Evolutionary conservation across 2,329 filamentous ascomycete genomes (phyloP), one percentile per base, ranked within the genome.

Genomic region (Alternaria sp.): DNA sequence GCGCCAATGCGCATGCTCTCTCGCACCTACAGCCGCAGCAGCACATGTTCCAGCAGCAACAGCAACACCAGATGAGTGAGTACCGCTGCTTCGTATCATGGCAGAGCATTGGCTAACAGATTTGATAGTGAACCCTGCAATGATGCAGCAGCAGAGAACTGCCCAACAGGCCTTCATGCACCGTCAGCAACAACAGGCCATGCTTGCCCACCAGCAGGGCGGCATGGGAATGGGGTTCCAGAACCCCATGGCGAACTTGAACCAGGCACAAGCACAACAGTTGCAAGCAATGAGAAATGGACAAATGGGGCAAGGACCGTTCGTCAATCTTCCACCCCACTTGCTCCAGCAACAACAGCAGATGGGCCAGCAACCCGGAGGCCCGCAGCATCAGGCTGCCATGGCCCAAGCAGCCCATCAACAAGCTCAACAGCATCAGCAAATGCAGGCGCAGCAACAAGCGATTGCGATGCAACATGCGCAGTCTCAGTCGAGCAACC

Each of bases 21-120:
- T 89, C 90, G 75, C 91, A 94, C 76, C 78, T 93, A 57, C 91
- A 85, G 74, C 90, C 90, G 12, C 85, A 87, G 70, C 85, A 87
- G 70, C 87, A 85, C 63, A 83, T 87, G 78, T 84, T 87, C 69
- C 84, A 85, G 62, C 82, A 81, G 55, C 82, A 81, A 68, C 84
- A 83, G 66, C 79, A 79, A 40, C 72, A 75, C 44, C 72, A 65
- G 43, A 76, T 77, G 74, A 80, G 80, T 82, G 70, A 78, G 80
- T 79, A 15, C 9, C 32, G 10, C 12, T 10, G 17, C 5, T 21
- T 19, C 17, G 11, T 25, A 19, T n/a, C 32, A 25, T 44, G 9
- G 32, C 49, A 15, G 23, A 15, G 52, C 40, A 19, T 59, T 40
- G 12, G 49, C 61, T 71, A 61, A 68, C 65, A 62, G 58, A 53